These are phyloP conservation scores for Scheffersomyces lignosus DNA, from an alignment of 805 yeast genomes.

Conservation along the genomic window DNA sequence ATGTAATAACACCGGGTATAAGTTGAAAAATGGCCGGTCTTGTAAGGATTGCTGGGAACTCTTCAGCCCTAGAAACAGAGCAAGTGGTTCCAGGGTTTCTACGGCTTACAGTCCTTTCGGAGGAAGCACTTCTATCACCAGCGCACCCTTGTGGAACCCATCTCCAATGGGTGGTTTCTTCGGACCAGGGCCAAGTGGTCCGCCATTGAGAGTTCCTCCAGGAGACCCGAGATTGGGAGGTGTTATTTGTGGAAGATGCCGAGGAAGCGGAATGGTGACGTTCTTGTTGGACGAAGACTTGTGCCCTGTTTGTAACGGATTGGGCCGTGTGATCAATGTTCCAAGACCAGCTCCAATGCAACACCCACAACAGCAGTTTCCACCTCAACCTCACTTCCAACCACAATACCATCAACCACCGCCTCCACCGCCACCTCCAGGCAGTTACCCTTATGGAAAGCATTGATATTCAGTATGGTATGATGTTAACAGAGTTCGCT, in stretches of 20 bases:
- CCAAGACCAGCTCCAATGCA: neutral
- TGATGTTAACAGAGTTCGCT: too few species aligned
- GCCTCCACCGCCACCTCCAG: conserved; percentile 1
- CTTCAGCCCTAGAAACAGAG: conserved; percentile 49
- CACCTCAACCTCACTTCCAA: conserved; percentile 1
- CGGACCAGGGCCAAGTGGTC: conserved; percentile 2
- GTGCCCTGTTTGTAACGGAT: conserved; percentile 66
- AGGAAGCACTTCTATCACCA: conserved; percentile 1
- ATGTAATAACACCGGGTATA: conserved; percentile 73
- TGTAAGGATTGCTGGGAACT: conserved; percentile 72
- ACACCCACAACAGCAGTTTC: neutral
- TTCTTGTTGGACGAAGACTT: conserved; percentile 60
- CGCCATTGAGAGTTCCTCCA: conserved; percentile 48
- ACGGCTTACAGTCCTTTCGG: conserved; percentile 4
- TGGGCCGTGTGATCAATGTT: conserved; percentile 50
- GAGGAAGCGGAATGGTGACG: conserved; percentile 58
- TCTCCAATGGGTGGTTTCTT: neutral
- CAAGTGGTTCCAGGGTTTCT: conserved; percentile 3
- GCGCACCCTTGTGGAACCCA: conserved; percentile 3
- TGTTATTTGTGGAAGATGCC: conserved; percentile 65
- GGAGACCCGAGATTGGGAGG: conserved; percentile 84
- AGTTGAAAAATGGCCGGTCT: conserved; percentile 58
- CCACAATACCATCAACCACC: conserved; percentile 1
- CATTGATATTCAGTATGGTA: too few species aligned
- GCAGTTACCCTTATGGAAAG: neutral